Evolutionary conservation across 1,284 basidiomycete genomes (phyloP).

Genomic region (Hortiboletus rubellus): DNA sequence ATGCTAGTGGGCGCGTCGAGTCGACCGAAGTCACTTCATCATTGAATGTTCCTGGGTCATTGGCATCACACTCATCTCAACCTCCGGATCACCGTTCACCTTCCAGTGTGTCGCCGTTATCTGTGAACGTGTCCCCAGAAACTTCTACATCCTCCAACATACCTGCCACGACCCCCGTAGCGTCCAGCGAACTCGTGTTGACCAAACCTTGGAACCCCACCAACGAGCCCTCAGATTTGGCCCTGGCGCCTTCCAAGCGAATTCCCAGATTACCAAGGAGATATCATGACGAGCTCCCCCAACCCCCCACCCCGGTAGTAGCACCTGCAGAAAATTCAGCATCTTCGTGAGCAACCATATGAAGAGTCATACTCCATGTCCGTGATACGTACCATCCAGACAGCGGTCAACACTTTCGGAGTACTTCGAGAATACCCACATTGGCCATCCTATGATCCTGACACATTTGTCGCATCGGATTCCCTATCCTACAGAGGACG

Average conservation of each 20-base stretch:
- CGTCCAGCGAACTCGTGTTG: no score
- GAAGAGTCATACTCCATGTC: slow-evolving; percentile 20
- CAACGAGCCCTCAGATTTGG: no score
- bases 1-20: no score
- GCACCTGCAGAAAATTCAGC: background rate
- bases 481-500: background rate
- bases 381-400: slow-evolving; percentile 19
- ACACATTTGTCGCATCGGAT: slow-evolving; percentile 4
- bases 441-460: slow-evolving; percentile 27
- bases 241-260: background rate
- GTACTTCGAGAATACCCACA: slow-evolving; percentile 22
- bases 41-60: no score
- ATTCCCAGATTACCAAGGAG: background rate
- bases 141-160: no score
- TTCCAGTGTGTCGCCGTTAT: no score
- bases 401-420: slow-evolving; percentile 22
- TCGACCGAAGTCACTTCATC: no score
- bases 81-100: no score
- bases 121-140: no score
- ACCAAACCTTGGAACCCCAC: background rate
- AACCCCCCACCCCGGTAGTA: background rate
- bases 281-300: background rate
- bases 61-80: no score
- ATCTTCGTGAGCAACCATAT: background rate
- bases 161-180: no score